Evolutionary conservation across 2,329 filamentous ascomycete genomes (phyloP), one percentile per base, ranked within the genome.

Genomic region (Monilinia fructigena): DNA sequence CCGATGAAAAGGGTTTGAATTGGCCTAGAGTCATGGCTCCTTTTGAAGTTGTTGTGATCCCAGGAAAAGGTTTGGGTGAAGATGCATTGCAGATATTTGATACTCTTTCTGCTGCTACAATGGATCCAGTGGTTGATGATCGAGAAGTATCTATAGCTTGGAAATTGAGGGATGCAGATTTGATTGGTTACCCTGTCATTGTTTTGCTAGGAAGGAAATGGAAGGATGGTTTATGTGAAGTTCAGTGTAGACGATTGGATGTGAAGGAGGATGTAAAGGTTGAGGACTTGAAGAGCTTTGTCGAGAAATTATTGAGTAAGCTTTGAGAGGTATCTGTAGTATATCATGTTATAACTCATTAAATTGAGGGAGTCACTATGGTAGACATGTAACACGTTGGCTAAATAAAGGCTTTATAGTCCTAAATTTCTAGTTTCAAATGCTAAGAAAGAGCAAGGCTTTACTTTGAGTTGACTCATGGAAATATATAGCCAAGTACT

Each of bases 11-110:
- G 74, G 95, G 93, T 0, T 82, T 98, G 10, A 92, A 92, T 73
- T 99, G 95, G 95, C 95, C 95, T 0, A 82, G 88, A 7, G 87
- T 82, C 12, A 93, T 98, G 70, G 92, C 95, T 2, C 95, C 95
- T 0, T 98, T 90, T 73, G 89, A 94, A 72, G 87, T 87, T 0
- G 82, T 89, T 14, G 79, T 97, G 1, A 79, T 97, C 6, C 78
- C 85, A 42, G 77, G 80, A 26, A 76, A 81, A 68, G 78, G 79
- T 12, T 70, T 80, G 61, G 78, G 81, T 68, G 73, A 79, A 18
- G 82, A 85, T 26, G 85, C 82, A 0, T 78, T 82, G 38, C 75
- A 80, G 6, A 80, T 96, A 5, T 92, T 92, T 70, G 90, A 94
- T 74, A 69, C 71, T 7, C 76, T 96, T 18, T 63, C 68, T 16